Conservation (phyloP, 1,284 basidiomycete species). For the Trichosporon sp. region DNA sequence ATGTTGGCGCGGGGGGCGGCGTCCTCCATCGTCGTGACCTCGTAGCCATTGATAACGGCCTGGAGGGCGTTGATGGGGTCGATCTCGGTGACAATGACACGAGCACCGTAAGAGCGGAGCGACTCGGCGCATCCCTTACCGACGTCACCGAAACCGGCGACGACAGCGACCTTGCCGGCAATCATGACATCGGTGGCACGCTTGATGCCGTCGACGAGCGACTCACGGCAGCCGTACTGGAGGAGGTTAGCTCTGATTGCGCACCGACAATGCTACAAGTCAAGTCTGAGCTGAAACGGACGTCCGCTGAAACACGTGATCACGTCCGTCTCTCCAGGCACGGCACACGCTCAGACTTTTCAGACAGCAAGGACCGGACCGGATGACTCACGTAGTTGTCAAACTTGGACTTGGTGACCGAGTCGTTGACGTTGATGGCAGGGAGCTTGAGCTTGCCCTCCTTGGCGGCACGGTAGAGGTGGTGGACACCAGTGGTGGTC, state of each 20-base stretch:
- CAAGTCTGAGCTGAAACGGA: background rate
- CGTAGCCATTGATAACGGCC: constrained; percentile 98
- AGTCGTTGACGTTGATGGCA: constrained; percentile 99
- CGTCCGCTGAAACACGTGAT: background rate
- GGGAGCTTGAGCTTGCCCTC: constrained; percentile 95
- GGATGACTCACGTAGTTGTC: constrained; percentile 52
- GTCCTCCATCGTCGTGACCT: constrained; percentile 98
- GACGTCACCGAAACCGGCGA: constrained; percentile 98
- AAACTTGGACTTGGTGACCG: constrained; percentile 99
- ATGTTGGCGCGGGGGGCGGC: constrained; percentile 82
- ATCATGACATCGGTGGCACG: constrained; percentile 99
- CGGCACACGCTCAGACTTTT: background rate
- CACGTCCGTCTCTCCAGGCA: no score
- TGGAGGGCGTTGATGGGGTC: constrained; percentile 99
- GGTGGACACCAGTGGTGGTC: constrained; percentile 99
- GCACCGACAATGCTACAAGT: no score
- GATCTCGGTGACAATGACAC: constrained; percentile 95
- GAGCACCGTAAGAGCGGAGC: constrained; percentile 90
- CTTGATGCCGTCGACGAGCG: constrained; percentile 99
- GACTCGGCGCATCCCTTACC: constrained; percentile 99
- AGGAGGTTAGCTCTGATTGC: no score
- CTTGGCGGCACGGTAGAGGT: constrained; percentile 95
- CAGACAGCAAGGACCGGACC: background rate
- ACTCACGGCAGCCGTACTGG: constrained; percentile 98
- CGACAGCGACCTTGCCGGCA: constrained; percentile 97